Base-by-base conservation (phyloP, 2,329 filamentous ascomycete species). In the Alternaria ventricosa region DNA sequence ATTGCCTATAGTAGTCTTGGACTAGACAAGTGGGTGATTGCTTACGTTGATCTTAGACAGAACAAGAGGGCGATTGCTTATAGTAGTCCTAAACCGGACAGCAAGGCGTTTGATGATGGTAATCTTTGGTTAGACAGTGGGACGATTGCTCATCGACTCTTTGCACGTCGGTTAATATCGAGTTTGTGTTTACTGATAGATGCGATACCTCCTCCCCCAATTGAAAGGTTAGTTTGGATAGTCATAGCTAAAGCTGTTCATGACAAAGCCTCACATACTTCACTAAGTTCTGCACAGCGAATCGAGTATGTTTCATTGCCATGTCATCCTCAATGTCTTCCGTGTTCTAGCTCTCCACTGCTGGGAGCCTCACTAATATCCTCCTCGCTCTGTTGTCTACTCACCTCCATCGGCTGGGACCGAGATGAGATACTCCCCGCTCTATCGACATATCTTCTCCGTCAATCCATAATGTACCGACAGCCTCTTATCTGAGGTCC, bases 401-500 rank as follows among this genome's bases (percentile, higher is more conserved):
- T 20, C n/a, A 9, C 27, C 9, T 25, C 36, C 36, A 41, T n/a
- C n/a, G 36, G 2, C 36, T 41, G 36, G n/a, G 36, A 11, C 9
- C 10, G 4, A 41, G 36, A 41, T 41, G 36, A 18, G 36, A 18
- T 41, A 18, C 0, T 41, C n/a, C n/a, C 36, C 15, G 9, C 36
- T 41, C n/a, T 41, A 41, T 41, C n/a, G n/a, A 3, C 5, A 18
- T 41, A 2, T 41, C 36, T 18, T 41, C 15, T 30, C 27, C n/a
- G 27, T 30, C 12, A 25, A 11, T 30, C 18, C 0, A 13, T 50
- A 10, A 30, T 22, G n/a, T 20, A 13, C 2, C n/a, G 6, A 30
- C 18, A 8, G 23, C n/a, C n/a, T 50, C n/a, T 4, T 30, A 0
- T 3, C n/a, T 30, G 4, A 7, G 11, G n/a, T 50, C 2, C 0